Base-by-base conservation (phyloP, 73 alveolate species). In the Vitrella brassicaformis region DNA sequence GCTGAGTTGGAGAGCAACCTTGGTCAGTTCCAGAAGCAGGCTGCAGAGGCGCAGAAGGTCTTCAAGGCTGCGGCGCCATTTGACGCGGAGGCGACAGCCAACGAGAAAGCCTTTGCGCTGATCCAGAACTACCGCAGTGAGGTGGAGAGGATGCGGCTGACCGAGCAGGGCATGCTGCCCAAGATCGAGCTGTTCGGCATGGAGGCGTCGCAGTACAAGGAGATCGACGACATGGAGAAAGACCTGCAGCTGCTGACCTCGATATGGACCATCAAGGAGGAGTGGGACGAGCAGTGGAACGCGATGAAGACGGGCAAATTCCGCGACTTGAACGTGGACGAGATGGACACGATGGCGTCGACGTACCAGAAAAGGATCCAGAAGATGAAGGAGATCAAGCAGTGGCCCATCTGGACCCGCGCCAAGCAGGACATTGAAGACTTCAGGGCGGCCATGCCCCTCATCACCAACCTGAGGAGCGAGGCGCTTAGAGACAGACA, bases 401-500 rank as follows among this genome's bases (percentile, higher is more conserved):
- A 39, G 4, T 39, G 56, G 56, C 22, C 22, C 14, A 14, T 39
- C 22, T 39, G 56, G 56, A 39, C 4, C 22, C 4, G 70, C 79
- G 79, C 87, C 65, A 85, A 88, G 78, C 68, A 86, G 72, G 72
- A 68, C 67, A 80, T 90, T 27, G 96, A 90, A 47, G 46, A 84
- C 45, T 90, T 90, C 56, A 39, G 14, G 56, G 14, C 4, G 56
- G 56, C 56, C 65, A 91, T 96, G 89, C 99, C 99, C 32, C 87
- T 97, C 71, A 91, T 97, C 72, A 88, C 87, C 66, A 92, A 93
- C 80, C 88, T 97, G 71, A 90, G 98, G 72, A 91, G 90, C 68
- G 96, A 94, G 67, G 97, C 97, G 75, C 95, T 97, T 98, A 90
- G 98, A 80, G 97, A 93, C 47, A 88, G 99, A 32, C 99, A 97